Percentiles rank a stretch among this genome's conserved stretches.
phyloP scores from a whole-genome alignment of 176 grass and related monocot species.

The Rhynchospora tenuis region DNA sequence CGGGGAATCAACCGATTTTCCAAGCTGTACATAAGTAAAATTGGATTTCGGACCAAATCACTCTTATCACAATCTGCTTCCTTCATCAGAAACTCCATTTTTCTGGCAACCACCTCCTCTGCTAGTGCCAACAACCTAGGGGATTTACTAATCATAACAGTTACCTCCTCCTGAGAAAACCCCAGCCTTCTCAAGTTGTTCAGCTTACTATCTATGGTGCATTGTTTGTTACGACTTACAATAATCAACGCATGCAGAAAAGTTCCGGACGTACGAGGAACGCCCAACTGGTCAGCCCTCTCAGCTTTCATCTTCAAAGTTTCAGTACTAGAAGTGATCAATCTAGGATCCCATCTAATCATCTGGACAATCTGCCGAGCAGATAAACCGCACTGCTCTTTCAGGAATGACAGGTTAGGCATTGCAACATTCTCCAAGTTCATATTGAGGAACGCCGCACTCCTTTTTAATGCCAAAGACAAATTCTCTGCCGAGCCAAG shows the following conservation, averaged over 20 bases:
- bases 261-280: neutral
- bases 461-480: neutral
- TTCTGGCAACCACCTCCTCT: conserved; percentile 17
- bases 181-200: neutral
- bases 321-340: neutral
- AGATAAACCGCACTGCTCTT: conserved; percentile 6
- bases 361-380: conserved; percentile 18
- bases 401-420: neutral
- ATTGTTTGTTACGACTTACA: neutral
- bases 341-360: neutral
- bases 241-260: neutral
- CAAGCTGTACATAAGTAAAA: conserved; percentile 36
- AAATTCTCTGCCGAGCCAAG: conserved; percentile 8
- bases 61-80: conserved; percentile 4
- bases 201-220: neutral
- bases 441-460: neutral
- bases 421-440: neutral
- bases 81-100: conserved; percentile 46
- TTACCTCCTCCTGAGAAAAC: neutral
- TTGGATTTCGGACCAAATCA: conserved; percentile 13
- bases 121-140: neutral
- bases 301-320: neutral
- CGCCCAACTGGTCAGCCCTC: neutral
- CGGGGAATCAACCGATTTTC: conserved; percentile 42
- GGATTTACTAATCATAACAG: neutral